Evolutionary conservation across 768 basidiomycete genomes (phyloP).

Genomic region (Glaciozyma antarctica): DNA sequence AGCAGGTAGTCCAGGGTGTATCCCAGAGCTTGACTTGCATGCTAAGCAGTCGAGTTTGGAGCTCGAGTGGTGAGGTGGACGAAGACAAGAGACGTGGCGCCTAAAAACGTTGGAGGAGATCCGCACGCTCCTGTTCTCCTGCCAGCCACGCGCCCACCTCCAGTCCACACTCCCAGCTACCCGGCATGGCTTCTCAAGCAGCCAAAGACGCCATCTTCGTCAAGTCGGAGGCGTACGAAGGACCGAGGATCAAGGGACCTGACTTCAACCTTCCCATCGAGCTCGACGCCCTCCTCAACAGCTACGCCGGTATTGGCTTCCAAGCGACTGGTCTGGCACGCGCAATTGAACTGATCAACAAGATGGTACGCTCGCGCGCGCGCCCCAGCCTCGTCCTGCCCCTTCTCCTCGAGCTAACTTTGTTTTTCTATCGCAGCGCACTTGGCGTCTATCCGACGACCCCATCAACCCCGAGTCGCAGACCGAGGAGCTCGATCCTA

Average conservation of each 20-base stretch:
- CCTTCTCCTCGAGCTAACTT: not conserved
- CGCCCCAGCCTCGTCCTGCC: not conserved
- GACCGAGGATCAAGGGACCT: constrained; percentile 72
- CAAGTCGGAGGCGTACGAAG: constrained; percentile 57
- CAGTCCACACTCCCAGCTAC: too few relatives aligned
- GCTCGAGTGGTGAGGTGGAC: too few relatives aligned
- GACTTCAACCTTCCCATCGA: constrained; percentile 64
- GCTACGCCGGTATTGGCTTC: constrained; percentile 87
- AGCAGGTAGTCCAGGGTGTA: too few relatives aligned
- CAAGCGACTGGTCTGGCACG: constrained; percentile 87
- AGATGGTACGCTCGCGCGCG: constrained; percentile 57
- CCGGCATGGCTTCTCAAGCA: not conserved
- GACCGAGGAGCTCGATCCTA: constrained; percentile 52
- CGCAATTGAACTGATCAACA: constrained; percentile 82
- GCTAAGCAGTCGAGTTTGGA: too few relatives aligned
- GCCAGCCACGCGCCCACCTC: too few relatives aligned
- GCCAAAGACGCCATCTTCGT: constrained; percentile 70
- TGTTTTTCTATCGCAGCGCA: constrained; percentile 48
- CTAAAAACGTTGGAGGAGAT: too few relatives aligned
- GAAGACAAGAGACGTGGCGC: too few relatives aligned
- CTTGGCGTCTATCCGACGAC: constrained; percentile 82
- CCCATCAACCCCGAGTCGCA: constrained; percentile 57
- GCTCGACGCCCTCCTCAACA: constrained; percentile 59
- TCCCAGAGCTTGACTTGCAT: too few relatives aligned
- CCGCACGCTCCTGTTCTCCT: too few relatives aligned